These are phyloP conservation scores for Solanum raphanifolium DNA, from an alignment of 257 asterid genomes.

Conservation along the genomic window DNA sequence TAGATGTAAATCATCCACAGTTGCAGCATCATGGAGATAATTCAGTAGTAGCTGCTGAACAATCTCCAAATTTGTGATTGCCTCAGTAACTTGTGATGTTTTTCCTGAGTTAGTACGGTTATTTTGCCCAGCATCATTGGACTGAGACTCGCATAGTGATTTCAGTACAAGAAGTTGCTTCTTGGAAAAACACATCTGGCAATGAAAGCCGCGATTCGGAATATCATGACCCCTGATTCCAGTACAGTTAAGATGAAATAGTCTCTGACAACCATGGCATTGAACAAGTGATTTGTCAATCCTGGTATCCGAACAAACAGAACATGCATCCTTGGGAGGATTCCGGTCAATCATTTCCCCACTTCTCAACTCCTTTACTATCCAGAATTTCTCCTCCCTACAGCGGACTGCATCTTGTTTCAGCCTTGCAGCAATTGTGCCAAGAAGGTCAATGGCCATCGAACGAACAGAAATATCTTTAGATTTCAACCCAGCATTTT, in stretches of 20 bases:
- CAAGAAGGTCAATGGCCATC: constrained; percentile 98
- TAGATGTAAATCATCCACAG: constrained; percentile 57
- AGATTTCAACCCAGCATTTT: constrained; percentile 90
- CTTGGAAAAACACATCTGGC: constrained; percentile 69
- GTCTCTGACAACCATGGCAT: constrained; percentile 73
- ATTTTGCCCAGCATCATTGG: constrained; percentile 39
- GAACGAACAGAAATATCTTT: constrained; percentile 86
- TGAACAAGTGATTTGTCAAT: constrained; percentile 41
- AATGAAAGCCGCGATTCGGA: constrained; percentile 39
- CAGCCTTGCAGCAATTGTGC: constrained; percentile 93
- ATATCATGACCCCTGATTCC: constrained; percentile 60
- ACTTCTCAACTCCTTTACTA: constrained; percentile 47
- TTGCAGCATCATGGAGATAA: constrained; percentile 76
- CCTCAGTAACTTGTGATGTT: constrained; percentile 34
- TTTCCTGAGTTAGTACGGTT: constrained; percentile 26
- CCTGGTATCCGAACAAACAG: constrained; percentile 59
- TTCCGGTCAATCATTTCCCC: constrained; percentile 28
- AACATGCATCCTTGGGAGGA: constrained; percentile 44
- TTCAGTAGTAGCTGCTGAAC: constrained; percentile 91
- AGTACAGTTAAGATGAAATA: constrained; percentile 75
- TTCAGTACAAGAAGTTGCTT: constrained; percentile 67
- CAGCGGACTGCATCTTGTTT: constrained; percentile 76
- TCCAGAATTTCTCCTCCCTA: constrained; percentile 77
- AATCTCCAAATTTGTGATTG: constrained; percentile 55
- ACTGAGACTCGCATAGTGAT: constrained; percentile 45